Base-by-base conservation (phyloP, 148 eudicot genomes). In the Polygonum maritimum region DNA sequence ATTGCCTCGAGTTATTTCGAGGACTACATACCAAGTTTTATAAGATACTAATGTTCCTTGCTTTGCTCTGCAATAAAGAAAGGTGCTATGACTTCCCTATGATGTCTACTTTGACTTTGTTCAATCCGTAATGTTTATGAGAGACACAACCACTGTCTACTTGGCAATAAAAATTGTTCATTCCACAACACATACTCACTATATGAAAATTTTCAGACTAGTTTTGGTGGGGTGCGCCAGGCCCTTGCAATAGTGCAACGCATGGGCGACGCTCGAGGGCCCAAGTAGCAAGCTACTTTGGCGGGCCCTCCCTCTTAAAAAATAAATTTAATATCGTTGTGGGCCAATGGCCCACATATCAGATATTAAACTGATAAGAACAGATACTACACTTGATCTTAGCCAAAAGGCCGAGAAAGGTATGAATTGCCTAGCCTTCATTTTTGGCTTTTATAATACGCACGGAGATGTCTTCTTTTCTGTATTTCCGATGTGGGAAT, bases 401-500 rank as follows among this genome's bases (percentile, higher is more conserved):
- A 83, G 86, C 86, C 86, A 80, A 83, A 83, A 83, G 86, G 86
- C 86, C 86, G 86, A 83, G 86, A 83, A 83, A 83, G 86, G 86
- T 83, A 83, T 83, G 84, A 65, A 48, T 70, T 39, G 44, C 19
- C 6, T 12, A 26, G 16, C 38, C 38, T 22, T 22, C 38, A 0
- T 12, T 60, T 38, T 38, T 38, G 4, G 6, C 0, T 0, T 31
- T 60, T 60, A 31, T 60, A 60, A 0, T 14, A 10, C 31, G 11
- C 36, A 21, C 5, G 16, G 38, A 60, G 38, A 15, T 12, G 7
- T 36, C 44, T 5, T 35, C 40, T 14, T 14, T 3, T 33, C n/a
- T 12, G 7, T 18, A 16, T 65, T 1, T 36, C 44, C 71, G 71
- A 65, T 65, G 71, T 65, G 71, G 71, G 71, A 65, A 65, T 36